Base-by-base conservation (phyloP, 768 basidiomycete species). In the Hypholoma sublateritium region DNA sequence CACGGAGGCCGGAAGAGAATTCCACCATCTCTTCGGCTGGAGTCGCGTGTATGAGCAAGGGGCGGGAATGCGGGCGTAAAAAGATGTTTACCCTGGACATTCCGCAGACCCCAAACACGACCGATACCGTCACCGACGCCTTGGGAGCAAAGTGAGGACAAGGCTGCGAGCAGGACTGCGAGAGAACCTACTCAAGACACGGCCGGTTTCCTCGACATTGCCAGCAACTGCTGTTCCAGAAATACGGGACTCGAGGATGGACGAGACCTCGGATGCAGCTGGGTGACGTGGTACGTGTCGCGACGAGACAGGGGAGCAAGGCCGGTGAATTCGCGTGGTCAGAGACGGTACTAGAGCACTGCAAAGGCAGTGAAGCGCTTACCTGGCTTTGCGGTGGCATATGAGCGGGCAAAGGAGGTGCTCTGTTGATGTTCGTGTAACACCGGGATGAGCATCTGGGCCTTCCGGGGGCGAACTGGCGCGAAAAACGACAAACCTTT, bases 1-100 rank as follows among this genome's bases (percentile, higher is more conserved):
- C 97, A 74, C 97, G 95, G 69, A 99, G 88, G 78, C 97, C 97
- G 50, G 97, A 98, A 49, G 96, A 93, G 86, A 99, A 99, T 85
- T 99, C 97, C 85, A 99, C 97, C 97, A 99, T 99, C 87, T 99
- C 97, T 80, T 99, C 97, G 79, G 89, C 89, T 95, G 76, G 48
- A 66, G 54, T 62, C 46, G 61, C 57, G 62, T 55, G 50, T 45
- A 56, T 66, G 59, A 62, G 71, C 56, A 28, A 55, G 50, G 41
- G 65, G 55, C 35, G 47, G 52, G 22, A 55, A 44, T 25, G 49
- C 54, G 53, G 28, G 47, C 42, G 49, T 41, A 51, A 25, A 59
- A 65, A 52, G 39, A 35, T 53, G 67, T 75, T 56, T 67, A 94
- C 93, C 94, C 81, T 98, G 97, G 69, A 99, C 97, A 73, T 99